Evolutionary conservation across 1,139 yeast genomes (phyloP).

Genomic region (Magnusiomyces tetraspermus): DNA sequence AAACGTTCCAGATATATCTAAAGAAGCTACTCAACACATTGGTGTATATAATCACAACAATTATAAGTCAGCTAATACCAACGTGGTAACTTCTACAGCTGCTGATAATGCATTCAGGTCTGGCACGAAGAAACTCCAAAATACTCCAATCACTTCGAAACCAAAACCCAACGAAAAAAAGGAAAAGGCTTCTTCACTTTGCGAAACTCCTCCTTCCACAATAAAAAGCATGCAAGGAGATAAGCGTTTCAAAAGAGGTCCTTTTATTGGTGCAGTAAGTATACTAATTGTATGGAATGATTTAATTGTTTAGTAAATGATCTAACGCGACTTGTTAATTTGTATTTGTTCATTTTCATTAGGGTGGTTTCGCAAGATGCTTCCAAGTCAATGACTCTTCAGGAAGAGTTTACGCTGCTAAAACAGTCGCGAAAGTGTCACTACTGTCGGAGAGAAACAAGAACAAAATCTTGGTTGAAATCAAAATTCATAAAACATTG

Average conservation of each 20-base stretch:
- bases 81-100: too few species aligned
- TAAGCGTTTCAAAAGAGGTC: constrained; percentile 83
- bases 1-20: too few species aligned
- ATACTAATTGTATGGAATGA: neutral
- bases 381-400: constrained; percentile 72
- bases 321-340: neutral
- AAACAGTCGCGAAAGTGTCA: constrained; percentile 94
- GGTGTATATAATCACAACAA: too few species aligned
- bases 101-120: too few species aligned
- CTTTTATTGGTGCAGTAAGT: constrained; percentile 68
- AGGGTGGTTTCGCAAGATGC: constrained; percentile 97
- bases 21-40: too few species aligned
- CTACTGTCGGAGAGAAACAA: constrained; percentile 85
- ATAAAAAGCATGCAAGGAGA: constrained; percentile 73
- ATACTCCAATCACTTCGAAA: too few species aligned
- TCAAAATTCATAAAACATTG: constrained; percentile 88
- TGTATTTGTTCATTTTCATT: neutral
- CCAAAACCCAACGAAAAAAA: constrained; percentile 49
- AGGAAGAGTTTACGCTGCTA: constrained; percentile 89
- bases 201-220: constrained; percentile 91
- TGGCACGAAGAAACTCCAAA: too few species aligned
- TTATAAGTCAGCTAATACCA: too few species aligned
- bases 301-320: neutral
- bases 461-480: constrained; percentile 77
- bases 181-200: constrained; percentile 76